Evolutionary conservation across 768 basidiomycete genomes (phyloP), one percentile per base, ranked within the genome.

Genomic region (Boletus insuetus): DNA sequence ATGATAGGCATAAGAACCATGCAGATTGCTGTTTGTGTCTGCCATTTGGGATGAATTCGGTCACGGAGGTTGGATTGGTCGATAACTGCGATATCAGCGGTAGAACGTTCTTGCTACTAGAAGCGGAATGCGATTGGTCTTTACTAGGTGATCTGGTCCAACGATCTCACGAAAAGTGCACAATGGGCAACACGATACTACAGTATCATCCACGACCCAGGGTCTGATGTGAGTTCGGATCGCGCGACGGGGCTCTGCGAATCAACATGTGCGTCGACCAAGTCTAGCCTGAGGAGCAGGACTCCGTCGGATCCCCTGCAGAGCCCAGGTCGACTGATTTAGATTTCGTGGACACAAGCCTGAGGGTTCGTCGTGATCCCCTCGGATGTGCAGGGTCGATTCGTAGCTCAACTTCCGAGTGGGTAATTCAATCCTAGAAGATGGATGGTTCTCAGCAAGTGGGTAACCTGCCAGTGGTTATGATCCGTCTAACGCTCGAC

Each of bases 1-100:
- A 0, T 82, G 82, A 76, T 82, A 89, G 22, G 78, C 74, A 64
- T 91, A 92, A 20, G 73, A 83, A 19, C 89, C 89, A 40, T 74
- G 54, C 34, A 58, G 47, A 37, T n/a, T 35, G 38, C 26, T 54
- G 46, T 34, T 44, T 24, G 53, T 31, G 32, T 54, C 24, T 26
- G 66, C 14, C 64, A 60, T 60, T 19, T 39, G 31, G n/a, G 26
- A 46, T 17, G 39, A 37, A 31, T 12, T 19, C 8, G 34, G 20
- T 20, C 9, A 29, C 8, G 38, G 26, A 16, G 56, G 55, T 45
- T 62, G 53, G 49, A 10, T 26, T 35, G 34, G 39, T 47, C 9
- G 37, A 34, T 9, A 14, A 29, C 13, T 11, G 34, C 34, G 34
- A 35, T 35, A 35, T 29, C 29, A 29, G 29, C 29, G 29, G 32